Evolutionary conservation across 768 basidiomycete species (phyloP).

Genomic region (Mycena rosella): DNA sequence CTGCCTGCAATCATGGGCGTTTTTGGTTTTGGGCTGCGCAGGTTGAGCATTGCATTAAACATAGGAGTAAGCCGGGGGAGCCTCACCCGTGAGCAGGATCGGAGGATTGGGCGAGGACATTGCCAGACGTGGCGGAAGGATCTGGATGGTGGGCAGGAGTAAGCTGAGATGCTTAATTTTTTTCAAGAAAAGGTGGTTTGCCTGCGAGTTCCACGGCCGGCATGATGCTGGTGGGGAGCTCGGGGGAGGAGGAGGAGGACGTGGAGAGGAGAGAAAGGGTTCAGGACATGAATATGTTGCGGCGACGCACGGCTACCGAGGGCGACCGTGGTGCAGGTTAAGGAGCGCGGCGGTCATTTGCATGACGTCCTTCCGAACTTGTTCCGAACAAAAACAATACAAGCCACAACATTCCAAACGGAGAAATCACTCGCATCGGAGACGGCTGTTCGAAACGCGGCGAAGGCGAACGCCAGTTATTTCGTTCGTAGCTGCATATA

Average conservation of each 20-base stretch:
- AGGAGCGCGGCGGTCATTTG: background rate
- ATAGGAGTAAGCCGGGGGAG: constrained; percentile 4
- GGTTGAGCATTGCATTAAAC: background rate
- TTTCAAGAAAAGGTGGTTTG: background rate
- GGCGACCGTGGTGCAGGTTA: background rate
- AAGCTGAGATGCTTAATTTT: background rate
- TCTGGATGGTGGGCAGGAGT: background rate
- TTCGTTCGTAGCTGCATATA: too few species aligned
- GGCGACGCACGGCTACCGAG: background rate
- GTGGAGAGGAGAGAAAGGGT: background rate
- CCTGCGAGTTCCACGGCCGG: constrained; percentile 13
- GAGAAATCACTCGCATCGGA: too few species aligned
- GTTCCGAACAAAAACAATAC: too few species aligned
- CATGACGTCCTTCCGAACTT: background rate
- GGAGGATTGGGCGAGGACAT: constrained; percentile 40
- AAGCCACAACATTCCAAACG: background rate
- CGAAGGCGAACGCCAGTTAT: too few species aligned
- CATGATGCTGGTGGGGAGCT: background rate
- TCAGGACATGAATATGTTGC: constrained; percentile 13
- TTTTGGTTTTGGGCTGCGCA: constrained; percentile 61
- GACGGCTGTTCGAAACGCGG: too few species aligned
- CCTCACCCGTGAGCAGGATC: constrained; percentile 56
- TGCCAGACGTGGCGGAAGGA: constrained; percentile 16
- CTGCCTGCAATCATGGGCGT: constrained; percentile 74
- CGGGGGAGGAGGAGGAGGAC: background rate